Base-by-base conservation (phyloP, 768 basidiomycete species). In the Boletus rubropictus region DNA sequence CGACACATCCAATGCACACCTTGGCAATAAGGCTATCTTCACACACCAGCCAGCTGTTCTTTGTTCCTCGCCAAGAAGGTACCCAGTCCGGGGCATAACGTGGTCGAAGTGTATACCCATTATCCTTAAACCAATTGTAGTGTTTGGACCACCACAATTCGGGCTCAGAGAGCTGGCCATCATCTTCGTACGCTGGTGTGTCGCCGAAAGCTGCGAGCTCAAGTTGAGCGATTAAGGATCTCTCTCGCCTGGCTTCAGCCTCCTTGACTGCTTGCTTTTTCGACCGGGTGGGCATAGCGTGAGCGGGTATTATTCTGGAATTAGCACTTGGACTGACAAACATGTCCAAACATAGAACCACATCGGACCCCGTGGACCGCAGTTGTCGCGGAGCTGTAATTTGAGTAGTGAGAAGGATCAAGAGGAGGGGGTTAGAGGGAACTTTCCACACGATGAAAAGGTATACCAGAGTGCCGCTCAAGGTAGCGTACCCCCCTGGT, bases 141-240 rank as follows among this genome's bases (percentile, higher is more conserved):
- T 31, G 29, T 31, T 31, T 31, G 0, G 29, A 31, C 59, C 59
- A 59, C 46, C 55, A 56, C 1, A 25, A 4, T 3, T 58, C 57
- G 0, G 12, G 35, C 3, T 43, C 39, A 24, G 56, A 43, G 0
- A 54, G 52, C 15, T 42, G 24, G 20, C 5, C 28, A 3, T 14
- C 36, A 7, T 34, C 3, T 8, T 8, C 28, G 2, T 27, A 7
- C 11, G 11, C n/a, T 1, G 39, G 5, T 0, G 0, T 20, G 11
- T 48, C 43, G 25, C 53, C 49, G 17, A 41, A 46, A 42, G 15
- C 20, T 2, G 31, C 39, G 6, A 3, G 42, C 17, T 45, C 36
- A 9, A 44, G 46, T 24, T 51, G 49, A 38, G 37, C 17, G 2
- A 42, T 28, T 2, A 11, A 10, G 12, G 24, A 10, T 0, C 37